These are phyloP conservation scores for Suillus cothurnatus DNA, from an alignment of 768 basidiomycete genomes.

Conservation along the genomic window DNA sequence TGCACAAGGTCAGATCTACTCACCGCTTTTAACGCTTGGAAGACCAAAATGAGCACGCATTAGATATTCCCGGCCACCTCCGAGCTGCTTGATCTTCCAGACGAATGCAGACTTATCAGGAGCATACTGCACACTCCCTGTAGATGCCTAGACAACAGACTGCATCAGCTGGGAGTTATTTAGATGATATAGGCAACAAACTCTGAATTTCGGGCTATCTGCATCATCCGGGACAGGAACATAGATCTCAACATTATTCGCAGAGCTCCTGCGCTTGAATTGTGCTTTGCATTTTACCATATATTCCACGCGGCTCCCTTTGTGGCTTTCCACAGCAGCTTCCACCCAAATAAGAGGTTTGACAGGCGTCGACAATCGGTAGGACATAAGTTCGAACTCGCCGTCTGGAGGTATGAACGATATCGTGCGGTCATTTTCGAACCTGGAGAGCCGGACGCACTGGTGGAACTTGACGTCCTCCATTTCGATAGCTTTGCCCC, in stretches of 20 bases:
- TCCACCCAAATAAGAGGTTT: slow-evolving; percentile 96
- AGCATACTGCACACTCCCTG: slow-evolving; percentile 94
- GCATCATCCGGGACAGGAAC: slow-evolving; percentile 99
- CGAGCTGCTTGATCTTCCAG: slow-evolving; percentile 99
- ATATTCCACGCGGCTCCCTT: slow-evolving; percentile 91
- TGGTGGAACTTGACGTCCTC: slow-evolving; percentile 99
- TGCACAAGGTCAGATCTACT: slow-evolving; percentile 30
- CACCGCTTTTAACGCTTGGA: slow-evolving; percentile 89
- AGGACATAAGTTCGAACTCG: slow-evolving; percentile 98
- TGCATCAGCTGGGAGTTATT: background rate
- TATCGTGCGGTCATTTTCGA: slow-evolving; percentile 98
- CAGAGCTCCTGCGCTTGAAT: slow-evolving; percentile 95
- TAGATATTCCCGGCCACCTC: slow-evolving; percentile 93
- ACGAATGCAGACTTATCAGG: slow-evolving; percentile 98
- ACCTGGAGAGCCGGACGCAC: slow-evolving; percentile 94
- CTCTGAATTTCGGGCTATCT: slow-evolving; percentile 95
- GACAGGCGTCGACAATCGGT: slow-evolving; percentile 93
- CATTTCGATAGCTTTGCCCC: slow-evolving; percentile 99
- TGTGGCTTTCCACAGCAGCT: slow-evolving; percentile 92
- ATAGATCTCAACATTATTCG: slow-evolving; percentile 98
- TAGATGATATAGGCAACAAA: slow-evolving; percentile 37
- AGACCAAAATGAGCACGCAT: slow-evolving; percentile 99
- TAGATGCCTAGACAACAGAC: slow-evolving; percentile 67
- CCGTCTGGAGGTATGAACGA: slow-evolving; percentile 99
- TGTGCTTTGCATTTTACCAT: slow-evolving; percentile 96